These are phyloP conservation scores for Paecilomyces formosus DNA, from an alignment of 2,329 filamentous ascomycete species.

Conservation along the genomic window DNA sequence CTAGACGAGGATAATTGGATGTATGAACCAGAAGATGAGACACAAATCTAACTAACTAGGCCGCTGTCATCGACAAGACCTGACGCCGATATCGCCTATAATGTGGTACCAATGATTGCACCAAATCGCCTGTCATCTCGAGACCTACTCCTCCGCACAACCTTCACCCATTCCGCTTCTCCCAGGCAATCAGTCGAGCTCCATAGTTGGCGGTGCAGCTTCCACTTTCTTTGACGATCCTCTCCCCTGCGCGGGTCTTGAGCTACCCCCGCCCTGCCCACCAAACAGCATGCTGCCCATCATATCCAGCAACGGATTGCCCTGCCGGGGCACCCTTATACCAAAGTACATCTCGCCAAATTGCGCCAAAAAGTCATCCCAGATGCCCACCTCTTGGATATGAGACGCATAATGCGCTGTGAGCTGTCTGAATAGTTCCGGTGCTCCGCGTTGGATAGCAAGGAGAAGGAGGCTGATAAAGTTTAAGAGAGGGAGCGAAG, in stretches of 20 bases:
- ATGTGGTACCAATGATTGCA: not conserved
- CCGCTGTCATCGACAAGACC: not conserved
- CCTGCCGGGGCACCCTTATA: slow-evolving; percentile 79
- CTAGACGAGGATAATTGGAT: slow-evolving; percentile 85
- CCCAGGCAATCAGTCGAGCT: slow-evolving; percentile 31
- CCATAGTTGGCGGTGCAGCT: slow-evolving; percentile 36
- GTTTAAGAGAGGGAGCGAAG: slow-evolving; percentile 87
- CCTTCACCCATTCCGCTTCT: not conserved
- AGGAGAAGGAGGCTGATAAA: slow-evolving; percentile 81
- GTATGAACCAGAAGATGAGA: slow-evolving; percentile 64
- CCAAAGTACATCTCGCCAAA: slow-evolving; percentile 97
- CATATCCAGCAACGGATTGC: slow-evolving; percentile 94
- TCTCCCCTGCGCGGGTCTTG: slow-evolving; percentile 36
- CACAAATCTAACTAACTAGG: slow-evolving; percentile 14
- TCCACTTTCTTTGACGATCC: slow-evolving; percentile 40
- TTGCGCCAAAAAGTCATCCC: slow-evolving; percentile 75
- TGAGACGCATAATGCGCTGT: slow-evolving; percentile 72
- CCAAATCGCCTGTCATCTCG: not conserved
- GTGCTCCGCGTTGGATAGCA: slow-evolving; percentile 69
- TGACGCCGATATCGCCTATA: not conserved
- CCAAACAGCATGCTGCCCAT: slow-evolving; percentile 92
- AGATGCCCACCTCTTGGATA: slow-evolving; percentile 67
- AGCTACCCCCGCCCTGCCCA: slow-evolving; percentile 42
- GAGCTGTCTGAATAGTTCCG: slow-evolving; percentile 74
- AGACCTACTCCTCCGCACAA: not conserved